phyloP scores from a whole-genome alignment of 768 basidiomycete genomes.

The Hypholoma fasciculare region DNA sequence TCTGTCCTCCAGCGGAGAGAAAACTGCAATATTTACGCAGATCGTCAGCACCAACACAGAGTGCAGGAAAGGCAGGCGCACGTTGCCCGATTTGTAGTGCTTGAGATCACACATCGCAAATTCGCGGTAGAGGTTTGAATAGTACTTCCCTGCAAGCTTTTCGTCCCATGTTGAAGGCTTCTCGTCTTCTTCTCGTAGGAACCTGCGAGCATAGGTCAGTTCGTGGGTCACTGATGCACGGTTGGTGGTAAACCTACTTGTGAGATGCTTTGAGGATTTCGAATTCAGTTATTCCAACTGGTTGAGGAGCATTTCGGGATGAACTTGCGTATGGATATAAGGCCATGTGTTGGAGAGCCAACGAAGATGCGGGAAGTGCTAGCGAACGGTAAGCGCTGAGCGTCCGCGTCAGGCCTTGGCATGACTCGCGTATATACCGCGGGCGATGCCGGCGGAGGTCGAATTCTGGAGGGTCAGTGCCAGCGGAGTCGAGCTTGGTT shows the following conservation, averaged over 20 bases:
- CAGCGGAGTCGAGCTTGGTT: too few relatives aligned
- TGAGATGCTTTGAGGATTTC: slow-evolving; percentile 76
- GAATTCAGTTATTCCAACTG: slow-evolving; percentile 55
- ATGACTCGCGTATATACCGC: background rate
- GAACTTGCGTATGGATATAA: slow-evolving; percentile 27
- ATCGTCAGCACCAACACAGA: background rate
- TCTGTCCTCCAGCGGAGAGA: slow-evolving; percentile 95
- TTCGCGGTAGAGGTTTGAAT: slow-evolving; percentile 85
- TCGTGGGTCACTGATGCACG: slow-evolving; percentile 2
- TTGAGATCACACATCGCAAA: slow-evolving; percentile 92
- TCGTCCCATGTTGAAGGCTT: slow-evolving; percentile 71
- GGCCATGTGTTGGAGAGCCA: background rate
- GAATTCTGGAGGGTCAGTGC: background rate
- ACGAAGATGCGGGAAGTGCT: background rate
- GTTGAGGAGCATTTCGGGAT: slow-evolving; percentile 26
- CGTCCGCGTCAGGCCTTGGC: background rate
- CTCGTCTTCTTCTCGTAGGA: slow-evolving; percentile 70
- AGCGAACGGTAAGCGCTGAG: background rate
- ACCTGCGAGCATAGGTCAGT: slow-evolving; percentile 43
- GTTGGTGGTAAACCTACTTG: slow-evolving; percentile 40
- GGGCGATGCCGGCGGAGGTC: background rate
- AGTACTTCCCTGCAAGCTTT: slow-evolving; percentile 85
- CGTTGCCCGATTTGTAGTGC: slow-evolving; percentile 92
- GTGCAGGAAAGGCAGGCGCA: slow-evolving; percentile 32
- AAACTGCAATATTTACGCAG: slow-evolving; percentile 47